Percentiles rank a stretch among this genome's conserved stretches.
phyloP scores from a whole-genome alignment of 2,329 filamentous ascomycete species.

The Apiospora aurea region DNA sequence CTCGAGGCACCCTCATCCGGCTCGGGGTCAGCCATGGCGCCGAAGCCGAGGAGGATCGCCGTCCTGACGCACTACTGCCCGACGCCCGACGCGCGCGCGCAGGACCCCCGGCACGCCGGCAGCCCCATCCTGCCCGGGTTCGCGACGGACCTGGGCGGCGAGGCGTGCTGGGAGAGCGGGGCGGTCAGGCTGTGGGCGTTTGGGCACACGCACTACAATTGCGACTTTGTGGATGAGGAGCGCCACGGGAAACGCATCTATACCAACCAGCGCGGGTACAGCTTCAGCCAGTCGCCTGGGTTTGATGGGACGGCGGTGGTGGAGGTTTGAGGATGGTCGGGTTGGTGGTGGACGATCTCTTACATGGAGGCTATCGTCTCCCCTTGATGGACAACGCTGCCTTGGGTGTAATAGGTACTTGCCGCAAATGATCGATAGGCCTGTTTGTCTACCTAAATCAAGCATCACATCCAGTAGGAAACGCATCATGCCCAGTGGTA shows the following conservation, averaged over 20 bases:
- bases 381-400: too few relatives aligned
- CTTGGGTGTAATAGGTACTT: too few relatives aligned
- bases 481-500: too few relatives aligned
- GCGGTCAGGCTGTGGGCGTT: slow-evolving; percentile 54
- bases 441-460: too few relatives aligned
- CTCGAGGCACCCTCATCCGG: slow-evolving; percentile 28
- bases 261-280: slow-evolving; percentile 51
- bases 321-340: not conserved
- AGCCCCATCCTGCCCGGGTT: slow-evolving; percentile 45
- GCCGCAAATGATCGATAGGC: too few relatives aligned
- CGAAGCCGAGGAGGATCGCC: slow-evolving; percentile 40
- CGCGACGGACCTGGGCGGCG: slow-evolving; percentile 46
- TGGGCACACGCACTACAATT: slow-evolving; percentile 58
- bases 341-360: too few relatives aligned
- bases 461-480: too few relatives aligned
- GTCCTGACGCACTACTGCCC: slow-evolving; percentile 54
- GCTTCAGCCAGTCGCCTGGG: slow-evolving; percentile 36
- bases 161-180: slow-evolving; percentile 45
- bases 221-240: slow-evolving; percentile 45
- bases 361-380: not conserved
- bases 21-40: not conserved
- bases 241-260: slow-evolving; percentile 42
- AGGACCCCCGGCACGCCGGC: slow-evolving; percentile 43
- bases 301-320: slow-evolving; percentile 9
- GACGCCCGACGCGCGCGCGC: slow-evolving; percentile 41